Percentiles rank a stretch among this genome's conserved stretches.
Conservation (phyloP, 371 early-diverging fungal genomes). For the Mortierella sp. region DNA sequence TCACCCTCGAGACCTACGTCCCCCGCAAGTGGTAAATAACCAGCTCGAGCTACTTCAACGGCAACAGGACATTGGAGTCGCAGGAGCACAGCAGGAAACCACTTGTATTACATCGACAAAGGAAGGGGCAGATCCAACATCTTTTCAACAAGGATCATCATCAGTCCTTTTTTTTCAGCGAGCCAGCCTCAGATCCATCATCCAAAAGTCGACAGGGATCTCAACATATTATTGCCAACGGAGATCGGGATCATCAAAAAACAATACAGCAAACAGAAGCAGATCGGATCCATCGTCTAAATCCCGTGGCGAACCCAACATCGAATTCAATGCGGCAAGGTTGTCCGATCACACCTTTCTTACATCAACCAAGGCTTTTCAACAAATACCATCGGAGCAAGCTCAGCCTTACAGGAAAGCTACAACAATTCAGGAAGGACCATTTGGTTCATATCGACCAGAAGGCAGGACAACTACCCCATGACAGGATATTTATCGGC, state of each 20-base stretch:
- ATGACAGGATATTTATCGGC: too few relatives aligned
- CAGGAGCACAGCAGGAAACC: too few relatives aligned
- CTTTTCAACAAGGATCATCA: too few relatives aligned
- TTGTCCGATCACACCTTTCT: neutral
- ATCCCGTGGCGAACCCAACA: conserved; percentile 8
- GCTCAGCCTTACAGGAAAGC: too few relatives aligned
- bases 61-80: too few relatives aligned
- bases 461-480: too few relatives aligned
- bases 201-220: neutral
- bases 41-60: too few relatives aligned
- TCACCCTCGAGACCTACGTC: conserved; percentile 58
- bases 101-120: too few relatives aligned
- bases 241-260: neutral
- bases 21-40: conserved; percentile 57
- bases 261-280: neutral
- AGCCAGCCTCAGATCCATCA: neutral
- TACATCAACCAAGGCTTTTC: neutral
- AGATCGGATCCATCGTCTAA: neutral
- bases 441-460: too few relatives aligned
- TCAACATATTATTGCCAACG: neutral
- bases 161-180: too few relatives aligned
- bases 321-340: neutral
- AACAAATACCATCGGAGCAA: neutral
- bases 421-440: too few relatives aligned
- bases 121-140: too few relatives aligned